Base-by-base conservation (phyloP, 768 basidiomycete genomes). In the Porphyrellus cyaneotinctus region DNA sequence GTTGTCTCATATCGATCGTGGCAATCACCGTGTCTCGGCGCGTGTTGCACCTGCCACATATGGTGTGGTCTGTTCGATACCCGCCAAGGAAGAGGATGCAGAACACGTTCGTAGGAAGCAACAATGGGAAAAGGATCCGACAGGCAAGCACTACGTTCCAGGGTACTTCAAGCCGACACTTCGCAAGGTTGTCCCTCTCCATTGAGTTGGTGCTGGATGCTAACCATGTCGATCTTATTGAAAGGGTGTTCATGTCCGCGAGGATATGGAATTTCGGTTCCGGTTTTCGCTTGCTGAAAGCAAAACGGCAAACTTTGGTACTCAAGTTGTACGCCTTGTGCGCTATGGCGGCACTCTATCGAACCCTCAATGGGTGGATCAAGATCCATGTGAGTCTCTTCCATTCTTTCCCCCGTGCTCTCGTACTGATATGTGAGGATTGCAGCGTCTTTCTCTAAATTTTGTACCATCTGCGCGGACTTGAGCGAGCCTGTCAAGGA, bases 121-220 rank as follows among this genome's bases (percentile, higher is more conserved):
- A n/a, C 4, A 7, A 5, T 60, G 58, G 58, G 58, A 60, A 30
- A 42, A 1, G 2, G 49, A 60, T 20, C 47, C 53, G 13, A 24
- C 47, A 1, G 58, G 58, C 2, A 30, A 49, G 9, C 4, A 18
- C 41, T 56, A 48, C 15, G 57, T 60, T 48, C 59, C 53, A 13
- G 53, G 53, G 2, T 59, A 36, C 32, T 60, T 60, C 11, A 53
- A 59, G 11, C 4, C 53, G 20, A 60, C 49, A 6, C 31, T 60
- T 47, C 37, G 4, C 47, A 60, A 31, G 58, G 59, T 32, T 6
- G 13, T 20, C 12, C 38, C 22, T 12, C 2, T 23, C 0, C 36
- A 2, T 20, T 9, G 36, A 11, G 18, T 8, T n/a, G 18, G 36
- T 6, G 18, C 36, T n/a, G 9, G 36, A n/a, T 6, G n/a, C 36